Evolutionary conservation across 2,329 filamentous ascomycete genomes (phyloP).

Genomic region (Fusarium brachygibbosum): DNA sequence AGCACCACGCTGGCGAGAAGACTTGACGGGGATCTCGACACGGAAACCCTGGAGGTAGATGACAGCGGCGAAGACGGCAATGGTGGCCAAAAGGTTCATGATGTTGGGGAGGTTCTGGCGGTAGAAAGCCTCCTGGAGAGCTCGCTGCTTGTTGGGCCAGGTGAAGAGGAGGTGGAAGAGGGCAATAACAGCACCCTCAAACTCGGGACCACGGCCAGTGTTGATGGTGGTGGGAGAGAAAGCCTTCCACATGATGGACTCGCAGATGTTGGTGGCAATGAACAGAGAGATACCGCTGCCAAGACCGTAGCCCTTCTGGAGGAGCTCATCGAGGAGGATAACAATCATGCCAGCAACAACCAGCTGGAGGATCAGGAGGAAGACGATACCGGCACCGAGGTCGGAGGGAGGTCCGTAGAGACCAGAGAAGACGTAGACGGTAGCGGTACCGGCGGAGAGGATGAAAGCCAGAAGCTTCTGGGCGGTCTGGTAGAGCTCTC

Average conservation of each 20-base stretch:
- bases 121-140: constrained; percentile 98
- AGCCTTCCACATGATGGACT: constrained; percentile 99
- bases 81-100: constrained; percentile 96
- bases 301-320: constrained; percentile 99
- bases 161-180: constrained; percentile 98
- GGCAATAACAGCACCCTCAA: constrained; percentile 97
- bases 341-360: constrained; percentile 98
- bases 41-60: constrained; percentile 99
- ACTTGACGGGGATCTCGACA: constrained; percentile 99
- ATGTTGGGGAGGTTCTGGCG: constrained; percentile 99
- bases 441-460: constrained; percentile 95
- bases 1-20: constrained; percentile 97
- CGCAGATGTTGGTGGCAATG: constrained; percentile 99
- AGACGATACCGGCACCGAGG: constrained; percentile 97
- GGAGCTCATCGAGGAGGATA: constrained; percentile 97
- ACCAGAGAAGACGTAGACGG: constrained; percentile 97
- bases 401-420: constrained; percentile 97
- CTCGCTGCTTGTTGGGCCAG: constrained; percentile 99
- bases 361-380: constrained; percentile 97
- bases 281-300: constrained; percentile 99
- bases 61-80: constrained; percentile 94
- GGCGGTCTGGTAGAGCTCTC: constrained; percentile 99
- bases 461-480: constrained; percentile 99
- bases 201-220: constrained; percentile 98
- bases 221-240: constrained; percentile 99